phyloP scores from a whole-genome alignment of 2,329 filamentous ascomycete genomes.

The Didymella sp. region DNA sequence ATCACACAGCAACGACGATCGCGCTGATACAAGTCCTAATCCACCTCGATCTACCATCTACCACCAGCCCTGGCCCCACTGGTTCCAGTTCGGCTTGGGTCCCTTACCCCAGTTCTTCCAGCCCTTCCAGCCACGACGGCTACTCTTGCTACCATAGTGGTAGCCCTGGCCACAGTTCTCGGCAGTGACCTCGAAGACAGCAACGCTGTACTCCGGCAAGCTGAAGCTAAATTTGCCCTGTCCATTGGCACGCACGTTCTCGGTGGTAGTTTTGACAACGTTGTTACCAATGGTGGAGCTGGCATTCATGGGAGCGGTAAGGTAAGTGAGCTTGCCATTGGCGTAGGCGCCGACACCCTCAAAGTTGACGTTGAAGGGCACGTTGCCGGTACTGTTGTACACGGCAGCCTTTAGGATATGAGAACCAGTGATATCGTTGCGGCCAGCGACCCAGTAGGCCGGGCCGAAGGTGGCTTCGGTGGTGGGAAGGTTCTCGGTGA shows the following conservation, averaged over 20 bases:
- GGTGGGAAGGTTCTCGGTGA: slow-evolving; percentile 1
- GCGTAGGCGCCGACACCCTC: not conserved
- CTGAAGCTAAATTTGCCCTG: not conserved
- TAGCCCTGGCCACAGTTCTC: not conserved
- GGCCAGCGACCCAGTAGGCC: slow-evolving; percentile 1
- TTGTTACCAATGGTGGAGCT: not conserved
- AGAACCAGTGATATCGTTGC: slow-evolving; percentile 2
- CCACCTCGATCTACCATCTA: not conserved
- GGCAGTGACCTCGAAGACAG: slow-evolving; percentile 4
- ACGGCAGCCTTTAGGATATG: slow-evolving; percentile 1
- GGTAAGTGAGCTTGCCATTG: not conserved
- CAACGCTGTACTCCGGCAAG: slow-evolving; percentile 1
- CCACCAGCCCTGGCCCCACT: not conserved
- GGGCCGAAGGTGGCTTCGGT: slow-evolving; percentile 1
- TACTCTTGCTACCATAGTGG: slow-evolving; percentile 1
- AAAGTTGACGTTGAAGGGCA: not conserved
- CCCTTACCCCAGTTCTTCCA: not conserved
- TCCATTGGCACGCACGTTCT: not conserved
- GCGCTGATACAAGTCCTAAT: not conserved
- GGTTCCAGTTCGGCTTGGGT: not conserved
- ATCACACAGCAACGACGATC: not conserved
- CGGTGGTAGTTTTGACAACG: not conserved
- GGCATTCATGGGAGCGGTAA: not conserved
- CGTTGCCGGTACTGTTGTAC: slow-evolving; percentile 1
- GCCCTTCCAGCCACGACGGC: not conserved